Evolutionary conservation across 129 eudicot species (phyloP).

Genomic region (Lonicera japonica): DNA sequence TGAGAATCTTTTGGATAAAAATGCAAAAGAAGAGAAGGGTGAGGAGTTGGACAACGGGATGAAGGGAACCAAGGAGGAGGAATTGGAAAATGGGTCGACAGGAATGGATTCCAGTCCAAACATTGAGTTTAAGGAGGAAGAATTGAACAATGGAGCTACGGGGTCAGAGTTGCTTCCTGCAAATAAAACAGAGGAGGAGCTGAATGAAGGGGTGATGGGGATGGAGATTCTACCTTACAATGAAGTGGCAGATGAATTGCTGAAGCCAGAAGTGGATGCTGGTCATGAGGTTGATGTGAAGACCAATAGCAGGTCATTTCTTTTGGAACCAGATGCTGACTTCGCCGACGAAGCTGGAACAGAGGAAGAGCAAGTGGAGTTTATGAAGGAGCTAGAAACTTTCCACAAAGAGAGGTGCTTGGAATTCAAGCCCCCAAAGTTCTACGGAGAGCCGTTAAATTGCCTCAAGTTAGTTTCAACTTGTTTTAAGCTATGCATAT

Average conservation of each 20-base stretch:
- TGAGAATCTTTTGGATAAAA: not conserved
- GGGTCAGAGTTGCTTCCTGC: not conserved
- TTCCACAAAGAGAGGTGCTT: conserved; percentile 62
- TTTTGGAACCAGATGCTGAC: conserved; percentile 37
- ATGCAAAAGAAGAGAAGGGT: conserved; percentile 4
- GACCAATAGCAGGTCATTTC: conserved; percentile 34
- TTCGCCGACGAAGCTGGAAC: conserved; percentile 67
- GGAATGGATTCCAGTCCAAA: not conserved
- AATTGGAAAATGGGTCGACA: not conserved
- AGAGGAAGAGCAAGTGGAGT: conserved; percentile 72
- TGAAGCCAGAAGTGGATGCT: conserved; percentile 5
- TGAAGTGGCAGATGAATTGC: conserved; percentile 18
- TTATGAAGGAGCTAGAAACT: conserved; percentile 68
- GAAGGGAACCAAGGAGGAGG: conserved; percentile 6
- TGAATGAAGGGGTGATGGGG: conserved; percentile 5
- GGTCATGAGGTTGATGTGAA: conserved; percentile 27
- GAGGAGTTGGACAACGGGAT: conserved; percentile 5
- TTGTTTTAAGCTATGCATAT: not conserved
- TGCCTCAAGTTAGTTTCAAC: conserved; percentile 62
- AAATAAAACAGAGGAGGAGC: conserved; percentile 9
- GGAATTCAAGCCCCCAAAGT: conserved; percentile 82
- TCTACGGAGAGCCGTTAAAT: conserved; percentile 77
- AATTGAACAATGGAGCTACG: conserved; percentile 2
- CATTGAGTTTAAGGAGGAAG: not conserved
- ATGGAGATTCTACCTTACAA: conserved; percentile 12